phyloP scores from a whole-genome alignment of 306 rosid genomes.

The Inga leiocalycina region DNA sequence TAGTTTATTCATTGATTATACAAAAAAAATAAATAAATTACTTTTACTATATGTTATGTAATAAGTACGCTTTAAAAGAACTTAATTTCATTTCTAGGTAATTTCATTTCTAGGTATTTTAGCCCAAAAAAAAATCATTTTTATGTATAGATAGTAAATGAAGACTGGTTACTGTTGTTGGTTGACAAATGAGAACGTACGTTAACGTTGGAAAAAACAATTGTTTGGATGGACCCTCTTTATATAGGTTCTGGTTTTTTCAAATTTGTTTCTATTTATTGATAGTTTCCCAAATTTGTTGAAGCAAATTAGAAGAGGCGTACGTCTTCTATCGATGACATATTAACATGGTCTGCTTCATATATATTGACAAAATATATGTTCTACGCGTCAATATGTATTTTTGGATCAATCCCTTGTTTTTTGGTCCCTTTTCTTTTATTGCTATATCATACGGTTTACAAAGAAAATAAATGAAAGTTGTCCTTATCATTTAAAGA shows the following conservation, averaged over 20 bases:
- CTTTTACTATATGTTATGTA: background rate
- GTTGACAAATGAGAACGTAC: background rate
- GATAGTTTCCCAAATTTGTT: conserved; percentile 11
- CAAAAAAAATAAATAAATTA: background rate
- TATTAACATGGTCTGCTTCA: conserved; percentile 17
- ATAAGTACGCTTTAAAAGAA: too few species aligned
- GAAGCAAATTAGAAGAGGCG: background rate
- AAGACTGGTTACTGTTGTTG: background rate
- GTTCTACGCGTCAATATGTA: conserved; percentile 7
- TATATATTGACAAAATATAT: background rate
- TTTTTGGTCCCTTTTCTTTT: background rate
- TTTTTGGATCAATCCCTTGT: background rate
- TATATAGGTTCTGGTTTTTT: background rate
- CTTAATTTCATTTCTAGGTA: background rate
- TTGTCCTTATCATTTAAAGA: background rate
- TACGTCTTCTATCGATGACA: background rate
- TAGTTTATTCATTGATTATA: background rate
- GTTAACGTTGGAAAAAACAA: background rate
- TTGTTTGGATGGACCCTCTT: background rate
- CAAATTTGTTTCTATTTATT: conserved; percentile 2
- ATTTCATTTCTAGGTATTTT: too few species aligned
- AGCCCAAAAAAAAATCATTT: too few species aligned
- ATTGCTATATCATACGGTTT: background rate
- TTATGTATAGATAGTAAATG: background rate
- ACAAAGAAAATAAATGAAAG: background rate